Evolutionary conservation across 2,329 filamentous ascomycete species (phyloP).

Genomic region (Pseudohalonectria lignicola): DNA sequence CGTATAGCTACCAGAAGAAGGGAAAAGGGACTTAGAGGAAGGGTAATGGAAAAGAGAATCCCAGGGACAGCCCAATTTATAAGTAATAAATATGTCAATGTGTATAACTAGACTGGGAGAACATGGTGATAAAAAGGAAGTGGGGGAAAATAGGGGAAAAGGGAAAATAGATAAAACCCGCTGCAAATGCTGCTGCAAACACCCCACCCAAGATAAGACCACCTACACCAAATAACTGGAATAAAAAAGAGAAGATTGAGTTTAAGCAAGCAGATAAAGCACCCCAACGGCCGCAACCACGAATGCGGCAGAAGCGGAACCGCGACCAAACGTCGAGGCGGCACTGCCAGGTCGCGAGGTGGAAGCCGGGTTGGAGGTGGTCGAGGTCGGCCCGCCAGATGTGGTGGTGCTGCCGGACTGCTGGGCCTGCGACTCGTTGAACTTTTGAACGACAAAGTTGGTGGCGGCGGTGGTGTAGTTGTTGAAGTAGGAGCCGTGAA

Average conservation of each 20-base stretch:
- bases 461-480: conserved; percentile 12
- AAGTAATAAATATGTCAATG: no score
- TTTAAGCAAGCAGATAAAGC: background rate
- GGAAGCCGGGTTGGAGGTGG: background rate
- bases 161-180: no score
- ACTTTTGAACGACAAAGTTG: conserved; percentile 11
- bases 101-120: no score
- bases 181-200: no score
- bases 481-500: conserved; percentile 13
- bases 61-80: no score
- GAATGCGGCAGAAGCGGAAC: background rate
- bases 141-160: no score
- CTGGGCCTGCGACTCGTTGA: conserved; percentile 4
- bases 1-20: background rate
- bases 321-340: background rate
- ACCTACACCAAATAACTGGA: no score
- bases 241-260: no score
- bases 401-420: background rate
- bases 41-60: no score
- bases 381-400: background rate
- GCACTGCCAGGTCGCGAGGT: background rate
- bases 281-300: background rate
- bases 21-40: no score
- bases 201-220: no score
- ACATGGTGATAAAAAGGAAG: no score